These are phyloP conservation scores for Apiotrichum brassicae DNA, from an alignment of 1,284 basidiomycete species.

Conservation along the genomic window DNA sequence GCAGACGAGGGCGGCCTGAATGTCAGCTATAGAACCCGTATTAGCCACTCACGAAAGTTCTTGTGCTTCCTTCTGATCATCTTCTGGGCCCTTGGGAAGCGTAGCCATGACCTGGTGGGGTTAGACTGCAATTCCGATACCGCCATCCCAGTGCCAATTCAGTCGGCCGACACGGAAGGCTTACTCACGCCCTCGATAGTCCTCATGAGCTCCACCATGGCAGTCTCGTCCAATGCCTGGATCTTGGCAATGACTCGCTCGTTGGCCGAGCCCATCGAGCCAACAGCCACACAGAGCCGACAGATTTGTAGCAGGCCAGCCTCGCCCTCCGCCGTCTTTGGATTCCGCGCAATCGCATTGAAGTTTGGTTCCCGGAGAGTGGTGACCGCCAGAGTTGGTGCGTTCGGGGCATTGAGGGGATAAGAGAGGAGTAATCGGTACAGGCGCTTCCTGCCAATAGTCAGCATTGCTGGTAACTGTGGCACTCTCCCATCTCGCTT, in stretches of 20 bases:
- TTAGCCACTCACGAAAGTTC: slow-evolving; percentile 8
- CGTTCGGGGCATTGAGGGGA: slow-evolving; percentile 34
- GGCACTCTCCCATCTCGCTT: too few species aligned
- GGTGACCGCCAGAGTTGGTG: slow-evolving; percentile 28
- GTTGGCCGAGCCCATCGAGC: slow-evolving; percentile 40
- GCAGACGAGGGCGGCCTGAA: slow-evolving; percentile 14
- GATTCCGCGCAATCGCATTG: slow-evolving; percentile 32
- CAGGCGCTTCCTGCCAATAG: slow-evolving; percentile 33
- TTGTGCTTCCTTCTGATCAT: slow-evolving; percentile 1
- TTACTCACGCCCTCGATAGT: slow-evolving; percentile 42
- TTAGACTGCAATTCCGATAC: neutral
- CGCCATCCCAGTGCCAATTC: too few species aligned
- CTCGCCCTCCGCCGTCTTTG: slow-evolving; percentile 25
- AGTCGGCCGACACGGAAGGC: too few species aligned
- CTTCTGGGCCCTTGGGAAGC: slow-evolving; percentile 23
- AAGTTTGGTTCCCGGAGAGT: slow-evolving; percentile 40
- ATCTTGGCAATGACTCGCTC: slow-evolving; percentile 43
- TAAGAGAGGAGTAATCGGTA: slow-evolving; percentile 41
- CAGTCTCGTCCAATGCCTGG: slow-evolving; percentile 35
- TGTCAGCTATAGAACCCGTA: neutral
- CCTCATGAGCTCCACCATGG: slow-evolving; percentile 44
- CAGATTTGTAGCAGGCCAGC: slow-evolving; percentile 34
- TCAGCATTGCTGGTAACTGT: neutral
- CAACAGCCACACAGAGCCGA: slow-evolving; percentile 33
- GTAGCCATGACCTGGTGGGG: slow-evolving; percentile 29